Evolutionary conservation across 2,329 filamentous ascomycete genomes (phyloP).

Genomic region (Beauveria varroae): DNA sequence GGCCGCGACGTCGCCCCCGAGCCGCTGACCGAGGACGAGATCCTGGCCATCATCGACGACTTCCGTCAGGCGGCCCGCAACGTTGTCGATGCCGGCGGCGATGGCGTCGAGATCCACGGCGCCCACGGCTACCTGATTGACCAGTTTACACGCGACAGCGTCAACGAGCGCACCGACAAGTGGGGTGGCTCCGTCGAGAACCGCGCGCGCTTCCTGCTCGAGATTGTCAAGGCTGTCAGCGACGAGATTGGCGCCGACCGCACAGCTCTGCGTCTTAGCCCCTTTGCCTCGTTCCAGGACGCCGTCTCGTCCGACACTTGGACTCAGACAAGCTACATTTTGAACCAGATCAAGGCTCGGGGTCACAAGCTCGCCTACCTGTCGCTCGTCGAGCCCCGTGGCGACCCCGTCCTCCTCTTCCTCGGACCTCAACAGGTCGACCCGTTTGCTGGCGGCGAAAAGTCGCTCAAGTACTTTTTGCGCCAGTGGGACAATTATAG

Average conservation of each 20-base stretch:
- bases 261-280: conserved; percentile 40
- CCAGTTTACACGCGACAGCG: conserved; percentile 46
- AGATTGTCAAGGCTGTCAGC: conserved; percentile 33
- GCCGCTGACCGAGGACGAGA: conserved; percentile 58
- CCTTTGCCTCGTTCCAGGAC: conserved; percentile 21
- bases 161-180: conserved; percentile 41
- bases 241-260: conserved; percentile 37
- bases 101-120: conserved; percentile 54
- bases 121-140: conserved; percentile 53
- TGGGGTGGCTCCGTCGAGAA: conserved; percentile 46
- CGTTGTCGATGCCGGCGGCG: conserved; percentile 56
- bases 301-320: conserved; percentile 16
- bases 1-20: conserved; percentile 47
- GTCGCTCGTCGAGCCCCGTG: conserved; percentile 21
- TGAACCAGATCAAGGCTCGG: conserved; percentile 20
- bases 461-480: conserved; percentile 23
- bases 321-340: conserved; percentile 18
- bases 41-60: conserved; percentile 50
- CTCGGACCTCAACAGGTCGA: background rate
- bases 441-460: conserved; percentile 24
- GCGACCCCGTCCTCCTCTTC: conserved; percentile 16
- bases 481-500: conserved; percentile 23
- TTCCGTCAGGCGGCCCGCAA: conserved; percentile 47
- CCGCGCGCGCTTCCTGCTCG: conserved; percentile 38
- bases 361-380: conserved; percentile 23